These are phyloP conservation scores for Hypomontagnella monticulosa DNA, from an alignment of 495 filamentous ascomycete genomes.

Conservation along the genomic window DNA sequence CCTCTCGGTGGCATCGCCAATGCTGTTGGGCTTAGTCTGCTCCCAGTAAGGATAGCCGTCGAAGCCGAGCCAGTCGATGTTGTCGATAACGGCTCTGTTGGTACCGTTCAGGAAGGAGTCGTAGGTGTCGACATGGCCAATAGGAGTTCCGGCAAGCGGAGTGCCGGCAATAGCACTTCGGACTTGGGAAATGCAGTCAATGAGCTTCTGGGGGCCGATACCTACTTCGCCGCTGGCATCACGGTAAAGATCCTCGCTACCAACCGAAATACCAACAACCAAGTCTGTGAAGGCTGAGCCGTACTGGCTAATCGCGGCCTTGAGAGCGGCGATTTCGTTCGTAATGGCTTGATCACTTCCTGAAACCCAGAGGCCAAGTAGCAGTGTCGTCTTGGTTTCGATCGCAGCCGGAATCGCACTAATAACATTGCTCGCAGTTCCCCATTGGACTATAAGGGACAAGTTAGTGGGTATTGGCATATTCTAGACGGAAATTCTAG, in stretches of 20 bases:
- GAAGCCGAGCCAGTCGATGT: constrained; percentile 76
- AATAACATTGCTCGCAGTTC: constrained; percentile 66
- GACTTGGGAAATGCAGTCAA: constrained; percentile 69
- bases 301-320: constrained; percentile 67
- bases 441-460: constrained; percentile 45
- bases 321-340: constrained; percentile 73
- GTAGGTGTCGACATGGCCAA: constrained; percentile 91
- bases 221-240: constrained; percentile 67
- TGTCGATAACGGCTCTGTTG: constrained; percentile 71
- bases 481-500: not conserved
- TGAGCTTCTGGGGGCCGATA: constrained; percentile 62
- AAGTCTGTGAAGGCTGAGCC: constrained; percentile 67
- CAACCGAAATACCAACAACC: constrained; percentile 82
- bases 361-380: constrained; percentile 78
- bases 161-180: constrained; percentile 65
- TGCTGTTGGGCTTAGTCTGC: constrained; percentile 69
- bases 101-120: constrained; percentile 76
- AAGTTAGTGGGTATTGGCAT: constrained; percentile 14
- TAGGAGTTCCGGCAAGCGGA: constrained; percentile 57
- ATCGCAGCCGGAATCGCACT: constrained; percentile 77
- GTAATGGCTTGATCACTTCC: constrained; percentile 64
- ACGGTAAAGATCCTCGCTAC: constrained; percentile 85
- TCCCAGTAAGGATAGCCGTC: constrained; percentile 77
- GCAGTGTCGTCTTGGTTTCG: constrained; percentile 68
- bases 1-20: constrained; percentile 64